Evolutionary conservation across 169 alveolate genomes (phyloP).

Genomic region (Cryptosporidium viatorum): DNA sequence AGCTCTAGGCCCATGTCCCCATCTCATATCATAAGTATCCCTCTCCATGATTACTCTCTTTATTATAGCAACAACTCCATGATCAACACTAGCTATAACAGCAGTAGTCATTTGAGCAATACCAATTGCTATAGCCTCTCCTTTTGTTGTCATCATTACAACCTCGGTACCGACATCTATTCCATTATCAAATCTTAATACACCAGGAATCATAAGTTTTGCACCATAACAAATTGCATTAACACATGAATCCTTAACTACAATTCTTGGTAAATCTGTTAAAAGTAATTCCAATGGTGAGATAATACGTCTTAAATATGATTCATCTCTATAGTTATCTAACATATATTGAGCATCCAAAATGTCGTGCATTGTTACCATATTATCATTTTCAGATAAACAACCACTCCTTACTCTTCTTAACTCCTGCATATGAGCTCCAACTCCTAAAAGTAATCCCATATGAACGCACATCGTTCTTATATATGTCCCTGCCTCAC

Average conservation of each 20-base stretch:
- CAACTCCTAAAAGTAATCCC: conserved; percentile 98
- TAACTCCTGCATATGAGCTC: conserved; percentile 99
- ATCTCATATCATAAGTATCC: conserved; percentile 98
- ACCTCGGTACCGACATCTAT: conserved; percentile 96
- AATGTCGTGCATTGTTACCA: conserved; percentile 99
- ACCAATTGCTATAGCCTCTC: conserved; percentile 99
- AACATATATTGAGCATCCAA: conserved; percentile 96
- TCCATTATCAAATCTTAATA: conserved; percentile 96
- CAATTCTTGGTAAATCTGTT: conserved; percentile 95
- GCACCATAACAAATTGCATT: conserved; percentile 99
- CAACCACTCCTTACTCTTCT: conserved; percentile 98
- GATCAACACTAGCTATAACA: conserved; percentile 99
- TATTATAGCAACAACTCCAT: conserved; percentile 98
- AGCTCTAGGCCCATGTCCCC: conserved; percentile 99
- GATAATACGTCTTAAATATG: conserved; percentile 95
- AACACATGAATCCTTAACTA: conserved; percentile 98
- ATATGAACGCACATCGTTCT: conserved; percentile 99
- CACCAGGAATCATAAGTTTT: conserved; percentile 98
- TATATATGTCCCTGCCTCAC: conserved; percentile 99
- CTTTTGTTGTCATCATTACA: conserved; percentile 99
- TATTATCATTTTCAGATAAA: conserved; percentile 95
- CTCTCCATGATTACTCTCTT: conserved; percentile 99
- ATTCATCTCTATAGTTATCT: conserved; percentile 95
- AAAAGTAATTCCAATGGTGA: conserved; percentile 97
- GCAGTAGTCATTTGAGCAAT: conserved; percentile 99